Percentiles rank a stretch among this genome's conserved stretches.
phyloP scores from a whole-genome alignment of 768 basidiomycete species.

The Trametes punicea region DNA sequence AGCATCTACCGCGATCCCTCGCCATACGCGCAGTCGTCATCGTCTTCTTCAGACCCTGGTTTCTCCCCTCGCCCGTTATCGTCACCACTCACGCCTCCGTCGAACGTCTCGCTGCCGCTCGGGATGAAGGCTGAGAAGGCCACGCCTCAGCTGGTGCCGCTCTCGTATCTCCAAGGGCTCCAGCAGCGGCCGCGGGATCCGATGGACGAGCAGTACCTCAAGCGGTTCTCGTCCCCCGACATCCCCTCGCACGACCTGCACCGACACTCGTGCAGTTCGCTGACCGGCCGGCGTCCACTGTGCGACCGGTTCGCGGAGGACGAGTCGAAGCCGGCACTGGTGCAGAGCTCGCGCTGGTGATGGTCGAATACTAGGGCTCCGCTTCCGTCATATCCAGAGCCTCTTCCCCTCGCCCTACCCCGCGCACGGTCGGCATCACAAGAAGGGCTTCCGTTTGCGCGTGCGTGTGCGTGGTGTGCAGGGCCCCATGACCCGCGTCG shows the following conservation, averaged over 20 bases:
- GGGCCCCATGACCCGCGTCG: not conserved
- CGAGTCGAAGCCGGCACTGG: conserved; percentile 17
- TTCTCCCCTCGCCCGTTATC: conserved; percentile 20
- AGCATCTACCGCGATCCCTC: conserved; percentile 25
- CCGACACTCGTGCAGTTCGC: conserved; percentile 9
- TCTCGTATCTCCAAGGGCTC: conserved; percentile 56
- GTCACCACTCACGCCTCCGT: conserved; percentile 21
- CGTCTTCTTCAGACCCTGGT: conserved; percentile 20
- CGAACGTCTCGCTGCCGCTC: conserved; percentile 9
- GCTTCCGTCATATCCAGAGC: too few relatives aligned
- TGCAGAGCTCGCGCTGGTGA: conserved; percentile 20
- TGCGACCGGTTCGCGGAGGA: conserved; percentile 13
- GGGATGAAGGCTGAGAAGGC: conserved; percentile 6
- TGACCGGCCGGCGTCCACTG: conserved; percentile 1
- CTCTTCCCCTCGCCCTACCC: too few relatives aligned
- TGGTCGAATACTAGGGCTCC: not conserved
- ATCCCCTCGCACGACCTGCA: conserved; percentile 7
- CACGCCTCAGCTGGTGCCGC: conserved; percentile 47
- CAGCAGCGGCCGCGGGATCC: conserved; percentile 54
- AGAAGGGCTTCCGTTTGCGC: not conserved
- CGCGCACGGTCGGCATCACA: too few relatives aligned
- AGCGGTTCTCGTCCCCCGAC: conserved; percentile 40
- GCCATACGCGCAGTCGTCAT: conserved; percentile 27
- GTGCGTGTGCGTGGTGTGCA: not conserved
- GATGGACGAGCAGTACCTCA: conserved; percentile 59